A percentile compares a stretch with the other conserved stretches of the same genome.
phyloP scores from a whole-genome alignment of 345 rosid species.

The Laguncularia racemosa region DNA sequence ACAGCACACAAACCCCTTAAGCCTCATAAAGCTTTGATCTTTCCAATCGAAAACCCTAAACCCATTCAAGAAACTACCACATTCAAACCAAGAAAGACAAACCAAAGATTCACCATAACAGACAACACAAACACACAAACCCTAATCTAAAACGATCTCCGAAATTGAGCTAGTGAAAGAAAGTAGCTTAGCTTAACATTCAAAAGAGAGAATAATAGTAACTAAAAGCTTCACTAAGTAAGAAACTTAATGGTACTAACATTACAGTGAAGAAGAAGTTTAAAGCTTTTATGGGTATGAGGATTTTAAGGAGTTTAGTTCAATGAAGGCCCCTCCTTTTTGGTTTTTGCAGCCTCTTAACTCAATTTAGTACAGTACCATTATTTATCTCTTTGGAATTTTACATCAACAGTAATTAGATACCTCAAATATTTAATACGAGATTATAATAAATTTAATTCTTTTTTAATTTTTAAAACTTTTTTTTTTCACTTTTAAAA shows the following conservation, averaged over 20 bases:
- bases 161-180: too few relatives aligned
- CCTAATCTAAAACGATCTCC: too few relatives aligned
- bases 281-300: slow-evolving; percentile 1
- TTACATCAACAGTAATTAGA: too few relatives aligned
- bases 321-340: neutral
- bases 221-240: too few relatives aligned
- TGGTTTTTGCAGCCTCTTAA: slow-evolving; percentile 4
- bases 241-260: too few relatives aligned
- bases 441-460: too few relatives aligned
- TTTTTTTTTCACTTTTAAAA: too few relatives aligned
- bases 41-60: slow-evolving; percentile 3
- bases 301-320: slow-evolving; percentile 6
- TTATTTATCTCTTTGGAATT: neutral
- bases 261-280: too few relatives aligned
- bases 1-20: slow-evolving; percentile 15
- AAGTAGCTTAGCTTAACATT: too few relatives aligned
- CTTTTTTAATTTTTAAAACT: too few relatives aligned
- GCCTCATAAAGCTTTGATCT: slow-evolving; percentile 23
- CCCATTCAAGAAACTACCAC: neutral
- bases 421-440: too few relatives aligned
- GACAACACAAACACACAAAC: neutral
- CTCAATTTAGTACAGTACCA: slow-evolving; percentile 6
- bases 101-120: slow-evolving; percentile 2
- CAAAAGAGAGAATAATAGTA: too few relatives aligned
- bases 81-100: neutral